Conservation (phyloP, 805 yeast species). For the Cyberlindnera suaveolens region DNA sequence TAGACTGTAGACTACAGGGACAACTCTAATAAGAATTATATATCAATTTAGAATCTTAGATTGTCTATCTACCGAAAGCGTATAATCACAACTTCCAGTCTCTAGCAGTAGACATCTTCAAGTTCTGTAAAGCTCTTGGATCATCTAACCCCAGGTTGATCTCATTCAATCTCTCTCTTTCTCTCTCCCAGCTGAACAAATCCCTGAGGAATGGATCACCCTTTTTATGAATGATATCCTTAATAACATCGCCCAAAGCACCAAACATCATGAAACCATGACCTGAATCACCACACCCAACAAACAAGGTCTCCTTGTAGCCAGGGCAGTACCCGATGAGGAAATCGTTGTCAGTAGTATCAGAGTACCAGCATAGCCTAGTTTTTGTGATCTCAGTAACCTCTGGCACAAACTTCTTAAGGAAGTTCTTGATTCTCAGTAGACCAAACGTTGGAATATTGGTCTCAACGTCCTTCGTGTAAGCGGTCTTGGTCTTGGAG, state of each 20-base stretch:
- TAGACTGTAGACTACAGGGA: too few relatives aligned
- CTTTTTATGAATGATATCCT: slow-evolving; percentile 13
- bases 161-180: slow-evolving; percentile 20
- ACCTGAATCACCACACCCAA: slow-evolving; percentile 34
- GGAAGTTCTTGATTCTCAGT: slow-evolving; percentile 21
- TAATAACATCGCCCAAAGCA: slow-evolving; percentile 25
- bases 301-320: slow-evolving; percentile 24
- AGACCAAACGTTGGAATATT: slow-evolving; percentile 26
- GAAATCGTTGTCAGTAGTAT: slow-evolving; percentile 29
- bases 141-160: slow-evolving; percentile 21
- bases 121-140: slow-evolving; percentile 23
- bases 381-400: slow-evolving; percentile 19
- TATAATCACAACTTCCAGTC: slow-evolving; percentile 17
- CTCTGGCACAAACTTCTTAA: slow-evolving; percentile 24
- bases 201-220: slow-evolving; percentile 15
- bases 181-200: slow-evolving; percentile 24
- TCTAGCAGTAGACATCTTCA: slow-evolving; percentile 21
- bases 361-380: slow-evolving; percentile 31
- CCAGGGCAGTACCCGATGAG: slow-evolving; percentile 30
- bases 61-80: too few relatives aligned
- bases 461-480: slow-evolving; percentile 19
- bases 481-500: slow-evolving; percentile 24
- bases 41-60: too few relatives aligned
- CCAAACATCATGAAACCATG: slow-evolving; percentile 35
- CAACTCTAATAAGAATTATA: too few relatives aligned